These are phyloP conservation scores for Gardenia jasminoides DNA, from an alignment of 257 asterid genomes.

Conservation along the genomic window DNA sequence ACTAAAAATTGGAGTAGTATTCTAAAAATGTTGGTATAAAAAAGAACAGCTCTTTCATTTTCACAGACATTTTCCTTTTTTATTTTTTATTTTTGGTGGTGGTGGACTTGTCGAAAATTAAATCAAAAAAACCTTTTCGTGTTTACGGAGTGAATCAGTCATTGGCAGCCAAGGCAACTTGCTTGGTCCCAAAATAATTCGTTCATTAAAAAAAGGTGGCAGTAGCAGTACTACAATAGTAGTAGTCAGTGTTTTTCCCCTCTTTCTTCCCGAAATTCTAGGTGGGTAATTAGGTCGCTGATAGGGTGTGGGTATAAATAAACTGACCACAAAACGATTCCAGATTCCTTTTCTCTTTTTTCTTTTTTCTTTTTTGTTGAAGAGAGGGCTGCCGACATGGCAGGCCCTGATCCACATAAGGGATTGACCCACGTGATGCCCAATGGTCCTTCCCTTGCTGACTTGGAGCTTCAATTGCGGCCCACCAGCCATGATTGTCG, in stretches of 20 bases:
- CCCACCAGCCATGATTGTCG: background rate
- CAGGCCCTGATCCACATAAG: conserved; percentile 11
- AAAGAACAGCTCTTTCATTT: background rate
- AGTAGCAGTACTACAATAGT: too few species aligned
- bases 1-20: too few species aligned
- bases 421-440: conserved; percentile 22
- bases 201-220: too few species aligned
- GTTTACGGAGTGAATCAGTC: background rate
- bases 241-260: too few species aligned
- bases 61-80: background rate
- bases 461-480: background rate
- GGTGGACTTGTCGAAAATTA: too few species aligned
- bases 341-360: too few species aligned
- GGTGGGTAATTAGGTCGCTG: background rate
- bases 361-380: too few species aligned
- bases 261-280: background rate
- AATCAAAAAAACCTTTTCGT: background rate
- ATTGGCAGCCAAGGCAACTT: background rate
- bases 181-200: background rate
- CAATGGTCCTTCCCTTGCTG: background rate
- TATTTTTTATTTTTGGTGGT: too few species aligned
- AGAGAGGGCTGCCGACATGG: background rate
- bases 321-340: background rate
- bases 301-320: background rate
- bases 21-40: too few species aligned